These are phyloP conservation scores for Cyberlindnera mycetangii DNA, from an alignment of 805 yeast genomes.

Conservation along the genomic window DNA sequence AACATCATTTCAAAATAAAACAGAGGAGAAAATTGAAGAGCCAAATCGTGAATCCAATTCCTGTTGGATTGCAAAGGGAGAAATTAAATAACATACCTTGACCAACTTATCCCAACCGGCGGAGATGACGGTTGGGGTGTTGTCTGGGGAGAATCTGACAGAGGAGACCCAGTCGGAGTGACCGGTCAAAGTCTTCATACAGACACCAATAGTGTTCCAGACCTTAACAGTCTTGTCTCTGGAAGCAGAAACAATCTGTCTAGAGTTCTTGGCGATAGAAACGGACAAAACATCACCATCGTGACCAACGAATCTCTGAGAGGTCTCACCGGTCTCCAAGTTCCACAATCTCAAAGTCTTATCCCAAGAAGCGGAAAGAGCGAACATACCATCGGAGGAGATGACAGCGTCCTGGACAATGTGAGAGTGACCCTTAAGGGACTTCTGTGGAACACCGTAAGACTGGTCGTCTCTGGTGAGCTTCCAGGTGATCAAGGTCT, in stretches of 20 bases:
- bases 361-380: slow-evolving; percentile 99
- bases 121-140: slow-evolving; percentile 80
- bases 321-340: slow-evolving; percentile 87
- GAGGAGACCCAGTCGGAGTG: slow-evolving; percentile 99
- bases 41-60: not conserved
- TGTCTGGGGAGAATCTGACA: slow-evolving; percentile 93
- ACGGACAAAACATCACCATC: slow-evolving; percentile 95
- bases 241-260: slow-evolving; percentile 98
- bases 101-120: slow-evolving; percentile 99
- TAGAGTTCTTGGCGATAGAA: slow-evolving; percentile 92
- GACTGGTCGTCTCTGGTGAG: slow-evolving; percentile 93
- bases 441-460: slow-evolving; percentile 97
- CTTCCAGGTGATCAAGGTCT: slow-evolving; percentile 97
- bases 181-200: slow-evolving; percentile 89
- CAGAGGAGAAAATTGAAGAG: not conserved
- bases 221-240: slow-evolving; percentile 98
- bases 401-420: slow-evolving; percentile 96
- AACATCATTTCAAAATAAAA: slow-evolving; percentile 61
- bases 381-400: slow-evolving; percentile 97
- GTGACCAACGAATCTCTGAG: slow-evolving; percentile 98
- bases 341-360: slow-evolving; percentile 99
- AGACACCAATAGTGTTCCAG: slow-evolving; percentile 98
- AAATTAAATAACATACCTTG: slow-evolving; percentile 73
- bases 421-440: slow-evolving; percentile 98
- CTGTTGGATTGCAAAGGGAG: not conserved